A percentile compares a stretch with the other conserved stretches of the same genome.
phyloP scores from a whole-genome alignment of 306 rosid genomes.

The Trifolium pratense region DNA sequence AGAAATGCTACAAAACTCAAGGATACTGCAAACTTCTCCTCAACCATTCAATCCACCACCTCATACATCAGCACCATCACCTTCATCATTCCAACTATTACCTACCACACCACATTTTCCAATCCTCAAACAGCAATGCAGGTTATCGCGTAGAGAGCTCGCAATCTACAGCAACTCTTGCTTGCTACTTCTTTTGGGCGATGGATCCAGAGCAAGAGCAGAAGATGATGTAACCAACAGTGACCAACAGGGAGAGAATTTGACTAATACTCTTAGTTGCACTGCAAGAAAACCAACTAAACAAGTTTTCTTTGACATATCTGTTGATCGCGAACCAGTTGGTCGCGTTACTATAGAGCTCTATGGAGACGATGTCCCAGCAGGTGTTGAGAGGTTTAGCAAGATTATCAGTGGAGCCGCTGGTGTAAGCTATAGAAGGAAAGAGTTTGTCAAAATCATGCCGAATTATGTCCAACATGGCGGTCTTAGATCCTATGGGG shows the following conservation, averaged over 20 bases:
- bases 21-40: constrained; percentile 49
- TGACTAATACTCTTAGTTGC: constrained; percentile 45
- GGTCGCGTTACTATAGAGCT: constrained; percentile 75
- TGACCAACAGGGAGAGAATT: constrained; percentile 37
- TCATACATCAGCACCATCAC: constrained; percentile 30
- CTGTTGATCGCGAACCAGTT: constrained; percentile 71
- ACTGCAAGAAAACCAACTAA: constrained; percentile 56
- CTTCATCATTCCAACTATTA: constrained; percentile 49
- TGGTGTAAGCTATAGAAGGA: constrained; percentile 87
- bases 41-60: constrained; percentile 52
- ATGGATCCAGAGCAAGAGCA: constrained; percentile 62
- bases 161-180: constrained; percentile 61
- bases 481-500: constrained; percentile 83
- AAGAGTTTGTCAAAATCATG: constrained; percentile 80
- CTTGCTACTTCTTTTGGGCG: constrained; percentile 67
- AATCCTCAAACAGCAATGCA: constrained; percentile 55
- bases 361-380: constrained; percentile 62
- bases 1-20: constrained; percentile 66
- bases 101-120: constrained; percentile 47
- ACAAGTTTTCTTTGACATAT: constrained; percentile 68
- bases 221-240: constrained; percentile 53
- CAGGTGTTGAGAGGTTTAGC: constrained; percentile 68
- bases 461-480: constrained; percentile 76
- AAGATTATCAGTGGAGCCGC: constrained; percentile 84
- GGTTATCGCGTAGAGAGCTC: constrained; percentile 72